These are phyloP conservation scores for Paramecium caudatum DNA, from an alignment of 73 alveolate species.

Conservation along the genomic window DNA sequence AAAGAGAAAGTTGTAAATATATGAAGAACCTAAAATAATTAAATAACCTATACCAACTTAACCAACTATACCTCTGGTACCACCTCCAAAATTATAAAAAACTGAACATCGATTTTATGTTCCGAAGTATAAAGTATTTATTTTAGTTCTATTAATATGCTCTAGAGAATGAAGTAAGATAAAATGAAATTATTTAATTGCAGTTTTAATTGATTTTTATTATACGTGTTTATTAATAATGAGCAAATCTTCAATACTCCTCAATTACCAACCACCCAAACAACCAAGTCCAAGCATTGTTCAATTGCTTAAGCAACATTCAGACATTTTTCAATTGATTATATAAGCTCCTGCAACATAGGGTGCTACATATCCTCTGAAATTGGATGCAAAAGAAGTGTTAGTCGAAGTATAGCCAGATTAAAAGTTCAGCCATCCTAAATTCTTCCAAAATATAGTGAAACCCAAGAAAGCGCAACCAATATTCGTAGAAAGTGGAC, in stretches of 20 bases:
- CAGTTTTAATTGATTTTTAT: constrained; percentile 35
- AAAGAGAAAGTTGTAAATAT: background rate
- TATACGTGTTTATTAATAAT: constrained; percentile 55
- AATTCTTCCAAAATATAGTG: background rate
- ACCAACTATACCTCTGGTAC: background rate
- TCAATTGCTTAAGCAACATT: background rate
- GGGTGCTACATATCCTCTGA: constrained; percentile 25
- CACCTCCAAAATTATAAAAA: background rate
- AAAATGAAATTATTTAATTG: constrained; percentile 32
- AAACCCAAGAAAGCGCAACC: background rate
- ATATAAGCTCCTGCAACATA: constrained; percentile 33
- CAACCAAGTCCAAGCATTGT: background rate
- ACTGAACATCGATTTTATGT: background rate
- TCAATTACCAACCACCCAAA: constrained; percentile 31
- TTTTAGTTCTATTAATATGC: constrained; percentile 55
- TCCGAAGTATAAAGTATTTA: background rate
- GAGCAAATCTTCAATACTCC: constrained; percentile 16
- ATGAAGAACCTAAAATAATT: background rate
- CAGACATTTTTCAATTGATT: background rate
- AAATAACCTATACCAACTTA: background rate
- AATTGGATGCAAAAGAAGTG: constrained; percentile 34
- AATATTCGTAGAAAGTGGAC: constrained; percentile 59
- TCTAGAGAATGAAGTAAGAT: constrained; percentile 31
- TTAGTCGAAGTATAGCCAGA: constrained; percentile 37
- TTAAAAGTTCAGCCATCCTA: constrained; percentile 7